A percentile compares a stretch with the other conserved stretches of the same genome.
phyloP scores from a whole-genome alignment of 108 stramenopile species.

The Pseudonitzschia multistriata region DNA sequence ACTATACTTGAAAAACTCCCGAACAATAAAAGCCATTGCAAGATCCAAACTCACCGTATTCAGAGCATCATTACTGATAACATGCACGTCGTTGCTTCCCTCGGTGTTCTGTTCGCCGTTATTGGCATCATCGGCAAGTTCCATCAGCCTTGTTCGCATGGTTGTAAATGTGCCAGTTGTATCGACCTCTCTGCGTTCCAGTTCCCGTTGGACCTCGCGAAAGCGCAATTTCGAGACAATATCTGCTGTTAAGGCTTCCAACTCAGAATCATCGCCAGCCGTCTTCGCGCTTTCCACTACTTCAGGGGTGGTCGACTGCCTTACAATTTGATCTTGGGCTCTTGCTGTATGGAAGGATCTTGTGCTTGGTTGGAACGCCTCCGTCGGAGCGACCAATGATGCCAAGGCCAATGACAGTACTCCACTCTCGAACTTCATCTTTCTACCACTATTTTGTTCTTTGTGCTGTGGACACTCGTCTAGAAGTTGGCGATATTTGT shows the following conservation, averaged over 20 bases:
- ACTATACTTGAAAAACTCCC: background rate
- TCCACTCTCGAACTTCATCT: constrained; percentile 7
- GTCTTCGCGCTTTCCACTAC: background rate
- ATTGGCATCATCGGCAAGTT: constrained; percentile 28
- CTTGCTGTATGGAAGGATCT: background rate
- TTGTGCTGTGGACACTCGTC: background rate
- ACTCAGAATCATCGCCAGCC: background rate
- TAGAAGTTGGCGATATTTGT: background rate
- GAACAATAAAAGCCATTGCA: background rate
- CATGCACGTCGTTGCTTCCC: constrained; percentile 27
- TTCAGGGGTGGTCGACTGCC: background rate
- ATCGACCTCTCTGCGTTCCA: constrained; percentile 52
- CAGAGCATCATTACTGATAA: constrained; percentile 17
- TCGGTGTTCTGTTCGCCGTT: background rate
- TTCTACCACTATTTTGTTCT: background rate
- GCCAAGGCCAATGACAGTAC: constrained; percentile 1
- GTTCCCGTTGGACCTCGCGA: constrained; percentile 62
- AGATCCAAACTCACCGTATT: constrained; percentile 26
- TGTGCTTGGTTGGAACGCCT: background rate
- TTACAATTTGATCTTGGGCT: background rate
- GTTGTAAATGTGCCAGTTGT: constrained; percentile 64
- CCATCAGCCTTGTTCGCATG: constrained; percentile 56
- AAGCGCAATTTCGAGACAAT: constrained; percentile 53
- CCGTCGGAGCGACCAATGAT: background rate
- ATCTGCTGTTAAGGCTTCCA: constrained; percentile 30